These are phyloP conservation scores for Stereocaulon alpinum DNA, from an alignment of 495 filamentous ascomycete species.

Conservation along the genomic window DNA sequence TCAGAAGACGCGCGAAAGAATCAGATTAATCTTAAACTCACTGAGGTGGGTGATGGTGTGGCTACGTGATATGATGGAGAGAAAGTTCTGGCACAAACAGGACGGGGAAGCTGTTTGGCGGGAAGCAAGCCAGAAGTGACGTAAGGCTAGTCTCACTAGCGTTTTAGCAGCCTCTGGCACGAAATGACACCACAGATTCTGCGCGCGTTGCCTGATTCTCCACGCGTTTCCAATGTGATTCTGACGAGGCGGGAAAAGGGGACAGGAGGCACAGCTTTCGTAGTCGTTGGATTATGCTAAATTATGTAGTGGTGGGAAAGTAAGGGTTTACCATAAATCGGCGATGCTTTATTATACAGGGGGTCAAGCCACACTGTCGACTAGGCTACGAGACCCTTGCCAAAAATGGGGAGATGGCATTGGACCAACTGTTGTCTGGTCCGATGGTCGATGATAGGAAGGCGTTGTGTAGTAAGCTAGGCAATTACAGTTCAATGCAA, in stretches of 20 bases:
- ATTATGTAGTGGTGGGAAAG: background rate
- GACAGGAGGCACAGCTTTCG: background rate
- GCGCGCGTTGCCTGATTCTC: background rate
- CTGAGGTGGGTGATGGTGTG: conserved; percentile 11
- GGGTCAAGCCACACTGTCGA: background rate
- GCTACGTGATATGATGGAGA: background rate
- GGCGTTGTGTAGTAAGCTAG: background rate
- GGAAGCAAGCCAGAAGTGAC: conserved; percentile 12
- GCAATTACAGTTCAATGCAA: background rate
- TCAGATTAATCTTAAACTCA: background rate
- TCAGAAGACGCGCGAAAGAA: background rate
- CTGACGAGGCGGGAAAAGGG: background rate
- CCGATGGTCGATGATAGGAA: background rate
- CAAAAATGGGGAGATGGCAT: background rate
- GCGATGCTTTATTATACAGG: background rate
- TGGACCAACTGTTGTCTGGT: too few species aligned
- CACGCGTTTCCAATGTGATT: background rate
- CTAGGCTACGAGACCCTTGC: background rate
- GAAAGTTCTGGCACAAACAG: background rate
- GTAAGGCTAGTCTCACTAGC: conserved; percentile 6
- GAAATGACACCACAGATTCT: conserved; percentile 10
- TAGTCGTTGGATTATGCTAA: background rate
- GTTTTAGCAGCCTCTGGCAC: background rate
- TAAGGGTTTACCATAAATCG: background rate
- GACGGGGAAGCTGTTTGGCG: conserved; percentile 12